phyloP scores from a whole-genome alignment of 2,329 filamentous ascomycete genomes.

The Aquanectria penicillioides region DNA sequence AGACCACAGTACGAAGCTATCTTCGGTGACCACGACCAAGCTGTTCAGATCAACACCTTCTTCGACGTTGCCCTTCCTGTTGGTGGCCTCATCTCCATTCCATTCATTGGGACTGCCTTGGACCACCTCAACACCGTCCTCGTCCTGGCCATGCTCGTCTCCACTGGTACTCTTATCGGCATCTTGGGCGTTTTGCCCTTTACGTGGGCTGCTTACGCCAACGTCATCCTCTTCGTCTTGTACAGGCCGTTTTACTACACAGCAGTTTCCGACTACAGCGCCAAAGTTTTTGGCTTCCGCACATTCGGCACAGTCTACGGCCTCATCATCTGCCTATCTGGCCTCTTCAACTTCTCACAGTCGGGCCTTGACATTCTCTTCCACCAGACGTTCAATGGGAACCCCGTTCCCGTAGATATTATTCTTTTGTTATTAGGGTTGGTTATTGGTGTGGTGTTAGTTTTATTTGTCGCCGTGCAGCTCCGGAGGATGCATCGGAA shows the following conservation, averaged over 20 bases:
- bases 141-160: constrained; percentile 76
- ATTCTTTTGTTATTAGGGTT: constrained; percentile 71
- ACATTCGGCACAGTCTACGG: constrained; percentile 97
- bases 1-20: constrained; percentile 83
- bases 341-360: constrained; percentile 85
- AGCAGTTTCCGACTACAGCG: constrained; percentile 86
- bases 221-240: constrained; percentile 82
- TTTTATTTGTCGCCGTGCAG: constrained; percentile 69
- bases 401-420: constrained; percentile 82
- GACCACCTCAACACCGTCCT: constrained; percentile 79
- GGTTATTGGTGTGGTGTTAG: constrained; percentile 71
- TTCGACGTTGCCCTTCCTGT: constrained; percentile 84
- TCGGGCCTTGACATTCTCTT: constrained; percentile 82
- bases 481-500: constrained; percentile 47
- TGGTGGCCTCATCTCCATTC: constrained; percentile 85
- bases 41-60: constrained; percentile 79
- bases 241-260: constrained; percentile 94
- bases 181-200: constrained; percentile 78
- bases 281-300: constrained; percentile 91
- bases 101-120: constrained; percentile 84
- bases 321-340: constrained; percentile 85
- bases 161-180: constrained; percentile 78
- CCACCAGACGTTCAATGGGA: constrained; percentile 74
- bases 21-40: constrained; percentile 68
- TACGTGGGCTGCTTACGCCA: constrained; percentile 76